These are phyloP conservation scores for Pestalotiopsis sp. DNA, from an alignment of 2,329 filamentous ascomycete genomes.

Conservation along the genomic window DNA sequence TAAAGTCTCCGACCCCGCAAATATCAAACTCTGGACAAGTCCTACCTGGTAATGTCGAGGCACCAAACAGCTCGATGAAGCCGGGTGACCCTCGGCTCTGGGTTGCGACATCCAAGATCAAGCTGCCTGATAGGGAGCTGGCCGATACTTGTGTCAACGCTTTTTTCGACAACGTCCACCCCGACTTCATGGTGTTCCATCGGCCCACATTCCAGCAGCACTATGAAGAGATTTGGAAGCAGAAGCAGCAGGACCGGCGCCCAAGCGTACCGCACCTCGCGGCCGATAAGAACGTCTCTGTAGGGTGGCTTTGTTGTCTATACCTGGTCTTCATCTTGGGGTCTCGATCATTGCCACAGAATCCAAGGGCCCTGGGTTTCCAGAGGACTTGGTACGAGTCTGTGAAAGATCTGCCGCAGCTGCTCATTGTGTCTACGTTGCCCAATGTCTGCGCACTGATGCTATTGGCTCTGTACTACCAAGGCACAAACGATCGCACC, in stretches of 20 bases:
- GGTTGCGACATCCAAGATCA: conserved; percentile 21
- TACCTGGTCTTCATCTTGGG: conserved; percentile 44
- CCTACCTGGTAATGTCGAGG: background rate
- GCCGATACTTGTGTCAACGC: conserved; percentile 40
- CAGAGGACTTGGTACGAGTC: conserved; percentile 36
- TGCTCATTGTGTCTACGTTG: conserved; percentile 40
- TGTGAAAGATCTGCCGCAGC: conserved; percentile 36
- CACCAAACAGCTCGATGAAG: conserved; percentile 17
- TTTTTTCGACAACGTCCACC: conserved; percentile 42
- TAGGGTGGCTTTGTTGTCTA: conserved; percentile 43
- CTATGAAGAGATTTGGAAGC: conserved; percentile 39
- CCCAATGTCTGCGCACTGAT: conserved; percentile 45
- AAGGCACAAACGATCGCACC: conserved; percentile 44
- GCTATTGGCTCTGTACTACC: conserved; percentile 42
- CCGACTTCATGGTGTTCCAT: conserved; percentile 41
- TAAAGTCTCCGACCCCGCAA: conserved; percentile 14
- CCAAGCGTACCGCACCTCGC: background rate
- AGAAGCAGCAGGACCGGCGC: conserved; percentile 16
- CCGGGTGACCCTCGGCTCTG: conserved; percentile 24
- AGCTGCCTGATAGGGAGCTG: conserved; percentile 36
- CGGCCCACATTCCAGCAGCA: conserved; percentile 40
- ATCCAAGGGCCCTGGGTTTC: conserved; percentile 31
- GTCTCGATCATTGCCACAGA: conserved; percentile 39
- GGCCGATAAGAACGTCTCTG: conserved; percentile 33
- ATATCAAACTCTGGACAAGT: conserved; percentile 5